These are phyloP conservation scores for Rhynchospora breviuscula DNA, from an alignment of 176 grass and related monocot genomes.

Conservation along the genomic window DNA sequence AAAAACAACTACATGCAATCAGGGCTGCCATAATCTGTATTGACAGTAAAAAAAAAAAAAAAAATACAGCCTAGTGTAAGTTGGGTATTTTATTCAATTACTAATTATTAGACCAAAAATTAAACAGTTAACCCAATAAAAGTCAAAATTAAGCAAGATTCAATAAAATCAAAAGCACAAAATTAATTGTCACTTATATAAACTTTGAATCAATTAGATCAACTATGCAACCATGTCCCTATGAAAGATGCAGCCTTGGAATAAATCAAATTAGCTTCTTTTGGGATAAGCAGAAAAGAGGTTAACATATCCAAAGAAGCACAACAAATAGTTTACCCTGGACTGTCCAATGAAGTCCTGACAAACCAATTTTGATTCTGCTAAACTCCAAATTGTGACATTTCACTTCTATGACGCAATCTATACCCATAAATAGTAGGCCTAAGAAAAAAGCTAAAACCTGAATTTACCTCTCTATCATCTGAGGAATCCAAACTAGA, in stretches of 20 bases:
- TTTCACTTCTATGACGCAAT: not conserved
- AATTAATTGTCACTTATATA: not conserved
- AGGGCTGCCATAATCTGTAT: conserved; percentile 66
- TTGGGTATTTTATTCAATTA: not conserved
- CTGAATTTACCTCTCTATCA: conserved; percentile 41
- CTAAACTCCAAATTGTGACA: not conserved
- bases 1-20: conserved; percentile 63
- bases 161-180: not conserved
- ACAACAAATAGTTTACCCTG: not conserved
- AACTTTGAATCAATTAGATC: not conserved
- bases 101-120: not conserved
- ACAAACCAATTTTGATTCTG: not conserved
- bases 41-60: not conserved
- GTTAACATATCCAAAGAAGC: not conserved
- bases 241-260: not conserved
- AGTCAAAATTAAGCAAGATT: not conserved
- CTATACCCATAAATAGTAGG: not conserved
- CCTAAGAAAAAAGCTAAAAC: not conserved
- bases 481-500: conserved; percentile 47
- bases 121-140: not conserved
- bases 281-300: not conserved
- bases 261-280: not conserved
- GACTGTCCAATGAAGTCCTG: not conserved
- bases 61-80: not conserved
- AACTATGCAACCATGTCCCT: not conserved